Percentiles rank a stretch among this genome's conserved stretches.
These are phyloP conservation scores for Pseudozyma flocculosa DNA, from an alignment of 1,284 basidiomycete genomes.

Conservation along the genomic window DNA sequence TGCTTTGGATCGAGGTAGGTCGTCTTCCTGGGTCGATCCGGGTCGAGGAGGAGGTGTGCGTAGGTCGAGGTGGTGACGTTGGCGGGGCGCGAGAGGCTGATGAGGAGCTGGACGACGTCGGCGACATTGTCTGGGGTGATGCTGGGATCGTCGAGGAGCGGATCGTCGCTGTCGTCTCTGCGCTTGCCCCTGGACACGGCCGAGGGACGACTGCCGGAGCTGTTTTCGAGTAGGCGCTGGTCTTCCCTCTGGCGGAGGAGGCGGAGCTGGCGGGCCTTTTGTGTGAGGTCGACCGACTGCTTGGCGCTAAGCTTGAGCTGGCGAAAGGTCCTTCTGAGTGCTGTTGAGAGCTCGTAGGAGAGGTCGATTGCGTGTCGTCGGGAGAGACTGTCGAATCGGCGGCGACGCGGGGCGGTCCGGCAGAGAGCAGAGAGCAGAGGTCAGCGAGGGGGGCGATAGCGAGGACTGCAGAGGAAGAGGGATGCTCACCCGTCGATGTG, in stretches of 20 bases:
- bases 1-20: conserved; percentile 28
- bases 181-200: neutral
- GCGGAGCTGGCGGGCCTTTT: conserved; percentile 10
- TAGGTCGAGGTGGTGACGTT: conserved; percentile 24
- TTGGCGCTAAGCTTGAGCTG: conserved; percentile 14
- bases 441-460: too few species aligned
- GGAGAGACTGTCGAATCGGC: conserved; percentile 15
- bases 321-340: conserved; percentile 15
- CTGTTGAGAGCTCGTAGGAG: conserved; percentile 20
- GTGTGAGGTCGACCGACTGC: conserved; percentile 9
- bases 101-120: conserved; percentile 16
- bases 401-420: too few species aligned
- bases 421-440: too few species aligned
- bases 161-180: conserved; percentile 4
- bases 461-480: too few species aligned
- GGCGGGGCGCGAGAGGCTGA: conserved; percentile 21
- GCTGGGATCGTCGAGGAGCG: conserved; percentile 12
- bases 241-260: neutral
- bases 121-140: conserved; percentile 29
- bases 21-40: conserved; percentile 10
- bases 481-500: conserved; percentile 14
- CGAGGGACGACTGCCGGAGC: neutral
- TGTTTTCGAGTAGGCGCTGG: neutral
- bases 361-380: conserved; percentile 31
- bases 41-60: conserved; percentile 25